Evolutionary conservation across 345 rosid species (phyloP).

Genomic region (Rhizophora apiculata): DNA sequence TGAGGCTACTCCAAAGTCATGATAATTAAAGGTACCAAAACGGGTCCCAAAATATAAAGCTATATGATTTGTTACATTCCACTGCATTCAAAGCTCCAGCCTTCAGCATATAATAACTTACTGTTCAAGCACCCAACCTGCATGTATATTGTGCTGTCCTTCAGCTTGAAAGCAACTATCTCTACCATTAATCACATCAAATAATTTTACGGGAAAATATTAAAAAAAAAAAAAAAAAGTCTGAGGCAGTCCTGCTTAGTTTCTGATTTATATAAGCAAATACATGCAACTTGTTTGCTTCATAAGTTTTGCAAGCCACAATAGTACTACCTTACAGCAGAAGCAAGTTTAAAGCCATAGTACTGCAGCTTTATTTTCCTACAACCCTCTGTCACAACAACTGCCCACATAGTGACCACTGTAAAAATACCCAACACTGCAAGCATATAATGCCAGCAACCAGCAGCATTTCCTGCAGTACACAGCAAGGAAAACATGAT

Average conservation of each 20-base stretch:
- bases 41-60: background rate
- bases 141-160: background rate
- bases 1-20: too few relatives aligned
- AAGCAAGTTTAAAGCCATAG: conserved; percentile 94
- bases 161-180: conserved; percentile 1
- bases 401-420: conserved; percentile 90
- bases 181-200: background rate
- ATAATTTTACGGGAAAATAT: background rate
- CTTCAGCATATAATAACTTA: background rate
- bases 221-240: background rate
- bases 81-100: background rate
- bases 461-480: conserved; percentile 60
- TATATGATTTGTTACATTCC: background rate
- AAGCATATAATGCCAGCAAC: conserved; percentile 72
- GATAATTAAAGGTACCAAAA: too few relatives aligned
- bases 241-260: too few relatives aligned
- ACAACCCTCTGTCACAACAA: conserved; percentile 92
- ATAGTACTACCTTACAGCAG: conserved; percentile 61
- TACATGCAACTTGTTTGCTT: background rate
- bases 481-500: background rate
- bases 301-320: conserved; percentile 7
- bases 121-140: conserved; percentile 5
- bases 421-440: conserved; percentile 69
- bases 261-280: background rate
- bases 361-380: conserved; percentile 92